Evolutionary conservation across 2,329 filamentous ascomycete genomes (phyloP).

Genomic region (Ascochyta lentis): DNA sequence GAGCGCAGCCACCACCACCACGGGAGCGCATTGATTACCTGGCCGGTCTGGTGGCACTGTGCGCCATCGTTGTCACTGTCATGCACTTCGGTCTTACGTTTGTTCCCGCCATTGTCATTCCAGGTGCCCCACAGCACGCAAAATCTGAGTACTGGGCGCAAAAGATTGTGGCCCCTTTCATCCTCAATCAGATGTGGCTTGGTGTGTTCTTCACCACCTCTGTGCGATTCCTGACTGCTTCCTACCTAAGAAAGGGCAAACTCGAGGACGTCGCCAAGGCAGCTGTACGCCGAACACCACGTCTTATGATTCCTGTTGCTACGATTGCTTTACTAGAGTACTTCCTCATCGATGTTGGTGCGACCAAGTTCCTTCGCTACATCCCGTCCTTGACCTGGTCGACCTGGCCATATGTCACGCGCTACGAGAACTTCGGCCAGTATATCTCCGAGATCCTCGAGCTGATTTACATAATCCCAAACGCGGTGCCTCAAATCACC

Average conservation of each 20-base stretch:
- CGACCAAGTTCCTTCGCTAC: conserved; percentile 53
- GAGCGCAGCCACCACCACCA: conserved; percentile 31
- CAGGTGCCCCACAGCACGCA: conserved; percentile 48
- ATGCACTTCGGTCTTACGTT: conserved; percentile 56
- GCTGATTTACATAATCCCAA: conserved; percentile 56
- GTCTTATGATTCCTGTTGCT: conserved; percentile 56
- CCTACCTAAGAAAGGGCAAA: conserved; percentile 53
- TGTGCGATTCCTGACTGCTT: conserved; percentile 53
- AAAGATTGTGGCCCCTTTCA: conserved; percentile 52
- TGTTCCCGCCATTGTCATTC: conserved; percentile 49
- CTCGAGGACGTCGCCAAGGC: conserved; percentile 54
- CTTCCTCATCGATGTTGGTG: conserved; percentile 55
- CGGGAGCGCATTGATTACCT: conserved; percentile 54
- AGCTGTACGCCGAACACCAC: conserved; percentile 53
- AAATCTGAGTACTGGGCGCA: conserved; percentile 51
- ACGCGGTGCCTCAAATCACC: conserved; percentile 56
- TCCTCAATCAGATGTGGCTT: conserved; percentile 57
- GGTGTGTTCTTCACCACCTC: conserved; percentile 59
- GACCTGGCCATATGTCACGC: conserved; percentile 55
- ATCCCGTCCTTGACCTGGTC: conserved; percentile 57
- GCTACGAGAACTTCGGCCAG: conserved; percentile 51
- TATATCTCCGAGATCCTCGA: conserved; percentile 56
- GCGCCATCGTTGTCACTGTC: conserved; percentile 53
- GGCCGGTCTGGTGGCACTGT: conserved; percentile 55
- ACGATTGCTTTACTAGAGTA: conserved; percentile 55